phyloP scores from a whole-genome alignment of 179 eudicot species.

The Spinacia oleracea region DNA sequence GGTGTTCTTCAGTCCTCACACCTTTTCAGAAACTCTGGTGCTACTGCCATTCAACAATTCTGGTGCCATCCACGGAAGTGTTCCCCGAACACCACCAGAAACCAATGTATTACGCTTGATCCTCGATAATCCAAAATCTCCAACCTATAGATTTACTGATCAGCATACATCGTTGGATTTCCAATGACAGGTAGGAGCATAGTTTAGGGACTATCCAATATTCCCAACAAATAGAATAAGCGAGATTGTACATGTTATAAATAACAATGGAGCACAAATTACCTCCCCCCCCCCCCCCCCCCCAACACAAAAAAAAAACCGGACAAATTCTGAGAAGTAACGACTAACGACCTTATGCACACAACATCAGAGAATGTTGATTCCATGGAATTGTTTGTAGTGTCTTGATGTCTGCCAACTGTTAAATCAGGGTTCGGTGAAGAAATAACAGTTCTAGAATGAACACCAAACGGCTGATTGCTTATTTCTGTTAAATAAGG shows the following conservation, averaged over 20 bases:
- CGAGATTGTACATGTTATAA: neutral
- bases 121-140: conserved; percentile 57
- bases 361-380: no score
- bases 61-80: conserved; percentile 72
- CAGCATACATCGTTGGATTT: neutral
- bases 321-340: no score
- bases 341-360: no score
- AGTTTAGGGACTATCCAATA: neutral
- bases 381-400: no score
- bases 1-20: conserved; percentile 29
- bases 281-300: neutral
- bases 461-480: neutral
- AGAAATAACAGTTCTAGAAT: neutral
- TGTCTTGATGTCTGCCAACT: neutral
- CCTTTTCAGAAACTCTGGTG: conserved; percentile 57
- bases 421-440: neutral
- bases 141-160: conserved; percentile 38
- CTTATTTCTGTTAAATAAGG: neutral
- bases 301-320: no score
- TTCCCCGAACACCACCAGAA: conserved; percentile 61
- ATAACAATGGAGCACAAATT: neutral
- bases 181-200: neutral
- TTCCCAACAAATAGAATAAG: neutral
- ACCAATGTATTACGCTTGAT: conserved; percentile 54
- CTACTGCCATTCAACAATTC: conserved; percentile 57